phyloP scores from a whole-genome alignment of 768 basidiomycete species.

The Leccinum disarticulatum region DNA sequence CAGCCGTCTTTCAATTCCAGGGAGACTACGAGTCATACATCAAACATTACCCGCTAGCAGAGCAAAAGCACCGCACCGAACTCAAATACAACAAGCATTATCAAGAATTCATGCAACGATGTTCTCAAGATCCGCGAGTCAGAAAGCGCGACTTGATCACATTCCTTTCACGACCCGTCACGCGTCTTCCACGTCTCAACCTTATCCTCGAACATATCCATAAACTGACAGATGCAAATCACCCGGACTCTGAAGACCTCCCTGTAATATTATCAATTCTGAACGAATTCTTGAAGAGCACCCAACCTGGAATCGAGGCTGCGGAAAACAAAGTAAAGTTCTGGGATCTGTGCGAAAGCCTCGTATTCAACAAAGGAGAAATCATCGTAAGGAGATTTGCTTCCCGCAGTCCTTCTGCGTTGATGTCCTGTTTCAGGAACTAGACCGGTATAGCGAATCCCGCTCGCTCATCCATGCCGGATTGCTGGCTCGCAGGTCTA shows the following conservation, averaged over 20 bases:
- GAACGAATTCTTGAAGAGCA: conserved; percentile 74
- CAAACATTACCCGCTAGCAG: conserved; percentile 85
- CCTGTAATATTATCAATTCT: conserved; percentile 71
- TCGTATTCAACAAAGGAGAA: conserved; percentile 76
- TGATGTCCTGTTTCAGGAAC: conserved; percentile 51
- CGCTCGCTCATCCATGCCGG: conserved; percentile 71
- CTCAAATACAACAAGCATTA: conserved; percentile 68
- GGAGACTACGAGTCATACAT: conserved; percentile 77
- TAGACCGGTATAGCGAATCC: conserved; percentile 77
- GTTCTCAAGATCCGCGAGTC: conserved; percentile 61
- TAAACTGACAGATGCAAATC: conserved; percentile 68
- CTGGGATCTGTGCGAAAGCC: conserved; percentile 74
- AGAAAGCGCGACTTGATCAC: conserved; percentile 77
- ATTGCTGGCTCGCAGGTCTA: conserved; percentile 56
- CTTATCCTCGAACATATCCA: conserved; percentile 70
- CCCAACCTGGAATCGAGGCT: conserved; percentile 88
- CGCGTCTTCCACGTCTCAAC: conserved; percentile 79
- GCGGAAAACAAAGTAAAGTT: conserved; percentile 90
- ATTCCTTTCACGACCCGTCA: conserved; percentile 84
- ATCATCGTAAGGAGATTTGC: conserved; percentile 59
- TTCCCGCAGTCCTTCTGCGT: background rate
- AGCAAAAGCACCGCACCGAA: conserved; percentile 78
- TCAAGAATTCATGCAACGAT: conserved; percentile 61
- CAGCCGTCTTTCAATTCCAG: conserved; percentile 47
- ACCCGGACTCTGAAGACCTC: conserved; percentile 76